Conservation (phyloP, 2,329 filamentous ascomycete genomes). For the Colletotrichum viniferum region DNA sequence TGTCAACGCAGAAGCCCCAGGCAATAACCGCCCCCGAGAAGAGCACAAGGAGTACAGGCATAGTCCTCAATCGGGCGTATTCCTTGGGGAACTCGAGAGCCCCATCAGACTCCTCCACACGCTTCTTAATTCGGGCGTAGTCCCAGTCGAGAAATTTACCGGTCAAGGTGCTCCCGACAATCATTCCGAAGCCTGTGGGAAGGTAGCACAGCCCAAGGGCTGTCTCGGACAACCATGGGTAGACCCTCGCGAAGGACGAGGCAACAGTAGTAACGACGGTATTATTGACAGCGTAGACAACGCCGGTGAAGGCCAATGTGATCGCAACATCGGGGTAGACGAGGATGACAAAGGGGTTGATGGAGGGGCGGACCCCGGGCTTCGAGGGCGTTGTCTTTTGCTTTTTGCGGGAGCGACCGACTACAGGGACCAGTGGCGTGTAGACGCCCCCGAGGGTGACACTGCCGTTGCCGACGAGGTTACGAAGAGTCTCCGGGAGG, state of each 20-base stretch:
- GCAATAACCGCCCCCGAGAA: conserved; percentile 28
- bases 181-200: conserved; percentile 33
- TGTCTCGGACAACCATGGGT: conserved; percentile 32
- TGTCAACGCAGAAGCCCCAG: conserved; percentile 32
- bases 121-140: conserved; percentile 27
- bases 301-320: conserved; percentile 33
- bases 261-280: conserved; percentile 38
- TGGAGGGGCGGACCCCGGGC: background rate
- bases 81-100: conserved; percentile 29
- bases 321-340: conserved; percentile 32
- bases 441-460: conserved; percentile 18
- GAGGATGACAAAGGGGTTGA: conserved; percentile 35
- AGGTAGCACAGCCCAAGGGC: conserved; percentile 36
- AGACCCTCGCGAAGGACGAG: conserved; percentile 28
- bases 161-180: conserved; percentile 29
- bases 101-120: background rate
- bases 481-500: conserved; percentile 34
- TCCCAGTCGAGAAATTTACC: conserved; percentile 35
- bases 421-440: conserved; percentile 22
- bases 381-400: background rate
- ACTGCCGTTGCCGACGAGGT: conserved; percentile 32
- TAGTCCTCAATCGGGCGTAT: conserved; percentile 27
- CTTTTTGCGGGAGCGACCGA: conserved; percentile 17
- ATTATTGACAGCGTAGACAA: conserved; percentile 38
- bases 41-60: conserved; percentile 26